A percentile compares a stretch with the other conserved stretches of the same genome.
phyloP scores from a whole-genome alignment of 116 monocot species.

The Posidonia oceanica region DNA sequence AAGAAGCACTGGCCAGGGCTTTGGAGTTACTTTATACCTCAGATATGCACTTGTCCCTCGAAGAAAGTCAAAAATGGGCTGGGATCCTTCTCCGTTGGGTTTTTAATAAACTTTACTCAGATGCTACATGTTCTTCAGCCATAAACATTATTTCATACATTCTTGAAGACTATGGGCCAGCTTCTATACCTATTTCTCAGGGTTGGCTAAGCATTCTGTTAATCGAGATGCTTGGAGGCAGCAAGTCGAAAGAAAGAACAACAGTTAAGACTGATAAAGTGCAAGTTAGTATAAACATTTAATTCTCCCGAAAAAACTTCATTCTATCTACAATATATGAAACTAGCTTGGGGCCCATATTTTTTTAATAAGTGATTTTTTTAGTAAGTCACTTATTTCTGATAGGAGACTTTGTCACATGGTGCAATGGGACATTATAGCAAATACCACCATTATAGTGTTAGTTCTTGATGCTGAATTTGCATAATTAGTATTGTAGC shows the following conservation, averaged over 20 bases:
- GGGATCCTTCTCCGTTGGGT: constrained; percentile 81
- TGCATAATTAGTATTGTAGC: too few relatives aligned
- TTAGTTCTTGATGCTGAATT: too few relatives aligned
- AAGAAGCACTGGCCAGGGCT: constrained; percentile 55
- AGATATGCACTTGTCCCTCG: constrained; percentile 58
- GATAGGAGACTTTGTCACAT: too few relatives aligned
- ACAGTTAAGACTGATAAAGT: constrained; percentile 50
- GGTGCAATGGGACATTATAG: too few relatives aligned
- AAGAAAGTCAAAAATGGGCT: constrained; percentile 84
- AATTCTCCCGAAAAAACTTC: neutral
- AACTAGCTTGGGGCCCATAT: neutral
- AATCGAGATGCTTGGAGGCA: constrained; percentile 47
- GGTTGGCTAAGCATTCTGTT: constrained; percentile 83
- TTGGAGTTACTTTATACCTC: constrained; percentile 58
- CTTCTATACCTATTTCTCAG: constrained; percentile 82
- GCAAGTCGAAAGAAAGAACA: constrained; percentile 39
- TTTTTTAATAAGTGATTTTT: neutral
- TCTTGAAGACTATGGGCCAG: constrained; percentile 77
- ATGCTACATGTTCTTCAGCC: constrained; percentile 35
- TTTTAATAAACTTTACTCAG: constrained; percentile 40
- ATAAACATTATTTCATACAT: constrained; percentile 58
- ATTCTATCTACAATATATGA: neutral
- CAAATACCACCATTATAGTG: too few relatives aligned
- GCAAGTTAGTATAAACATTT: constrained; percentile 30
- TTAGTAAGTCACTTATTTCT: too few relatives aligned